Base-by-base conservation (phyloP, 768 basidiomycete genomes). In the Trametes villosa region DNA sequence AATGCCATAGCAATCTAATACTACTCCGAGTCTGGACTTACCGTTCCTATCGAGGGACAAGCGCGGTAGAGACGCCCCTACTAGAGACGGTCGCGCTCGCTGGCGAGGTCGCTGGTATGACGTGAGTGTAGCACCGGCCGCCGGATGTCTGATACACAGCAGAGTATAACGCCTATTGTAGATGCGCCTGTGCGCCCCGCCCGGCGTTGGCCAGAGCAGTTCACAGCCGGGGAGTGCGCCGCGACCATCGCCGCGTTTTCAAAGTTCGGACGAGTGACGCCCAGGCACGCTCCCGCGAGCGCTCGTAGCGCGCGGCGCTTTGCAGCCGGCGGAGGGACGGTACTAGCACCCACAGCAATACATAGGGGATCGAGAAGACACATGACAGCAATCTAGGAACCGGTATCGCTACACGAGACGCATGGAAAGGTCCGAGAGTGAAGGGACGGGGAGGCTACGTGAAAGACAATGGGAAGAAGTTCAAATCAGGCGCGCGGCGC, bases 261-360 rank as follows among this genome's bases (percentile, higher is more conserved):
- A 15, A 15, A 38, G 36, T 6, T 38, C 7, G 13, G 15, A 18
- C 24, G 22, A 13, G 4, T 9, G 4, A 15, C 44, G 44, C 44
- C 27, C 44, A 45, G 44, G 44, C 29, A 34, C 36, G 41, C n/a
- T n/a, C n/a, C n/a, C n/a, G n/a, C n/a, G n/a, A n/a, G n/a, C n/a
- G 15, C 17, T 22, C 20, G 29, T 24, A 30, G 42, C 49, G 42
- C 36, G 20, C 20, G 12, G 29, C 24, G 24, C 24, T 24, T 18
- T 38, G 13, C 8, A 38, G 18, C 31, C 29, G 33, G 30, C 52
- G 44, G 51, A 18, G 13, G 34, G 18, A 5, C 31, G 9, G 29
- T 22, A 58, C 42, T 47, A 46, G 50, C 54, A 58, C 47, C 47
- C 61, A 63, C 55, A 46, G 41, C 17, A 15, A 53, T 59, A 47